phyloP scores from a whole-genome alignment of 2,329 filamentous ascomycete genomes.

The Aspergillus vadensis region DNA sequence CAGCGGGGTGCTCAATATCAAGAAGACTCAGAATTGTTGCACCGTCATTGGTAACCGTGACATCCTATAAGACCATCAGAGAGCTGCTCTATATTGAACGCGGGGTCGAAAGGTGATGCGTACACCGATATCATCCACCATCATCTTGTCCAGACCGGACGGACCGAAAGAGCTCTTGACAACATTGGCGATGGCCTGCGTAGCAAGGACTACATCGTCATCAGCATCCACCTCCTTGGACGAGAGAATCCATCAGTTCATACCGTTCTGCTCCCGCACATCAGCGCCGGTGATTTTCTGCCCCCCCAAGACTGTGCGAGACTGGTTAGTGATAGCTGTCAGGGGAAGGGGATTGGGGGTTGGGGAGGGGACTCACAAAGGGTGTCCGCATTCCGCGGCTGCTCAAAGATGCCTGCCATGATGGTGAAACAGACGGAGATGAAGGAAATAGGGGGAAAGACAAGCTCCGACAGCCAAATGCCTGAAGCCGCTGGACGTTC shows the following conservation, averaged over 20 bases:
- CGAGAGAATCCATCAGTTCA: conserved; percentile 30
- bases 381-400: conserved; percentile 86
- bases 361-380: conserved; percentile 62
- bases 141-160: conserved; percentile 98
- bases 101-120: conserved; percentile 37
- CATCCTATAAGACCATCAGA: conserved; percentile 63
- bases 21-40: conserved; percentile 93
- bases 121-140: conserved; percentile 99
- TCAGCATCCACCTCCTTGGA: conserved; percentile 11
- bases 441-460: conserved; percentile 26
- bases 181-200: conserved; percentile 96
- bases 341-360: background rate
- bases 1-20: conserved; percentile 96
- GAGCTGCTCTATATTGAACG: conserved; percentile 13
- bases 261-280: conserved; percentile 95
- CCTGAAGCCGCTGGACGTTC: conserved; percentile 14
- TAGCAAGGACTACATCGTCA: conserved; percentile 73
- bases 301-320: conserved; percentile 75
- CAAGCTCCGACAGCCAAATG: conserved; percentile 32
- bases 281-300: conserved; percentile 96
- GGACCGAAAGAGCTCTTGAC: conserved; percentile 98
- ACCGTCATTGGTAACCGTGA: conserved; percentile 98
- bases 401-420: conserved; percentile 97
- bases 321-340: conserved; percentile 34
- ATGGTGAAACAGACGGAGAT: conserved; percentile 28